A percentile compares a stretch with the other conserved stretches of the same genome.
These are phyloP conservation scores for Osmozyma mogii DNA, from an alignment of 805 yeast genomes.

Conservation along the genomic window DNA sequence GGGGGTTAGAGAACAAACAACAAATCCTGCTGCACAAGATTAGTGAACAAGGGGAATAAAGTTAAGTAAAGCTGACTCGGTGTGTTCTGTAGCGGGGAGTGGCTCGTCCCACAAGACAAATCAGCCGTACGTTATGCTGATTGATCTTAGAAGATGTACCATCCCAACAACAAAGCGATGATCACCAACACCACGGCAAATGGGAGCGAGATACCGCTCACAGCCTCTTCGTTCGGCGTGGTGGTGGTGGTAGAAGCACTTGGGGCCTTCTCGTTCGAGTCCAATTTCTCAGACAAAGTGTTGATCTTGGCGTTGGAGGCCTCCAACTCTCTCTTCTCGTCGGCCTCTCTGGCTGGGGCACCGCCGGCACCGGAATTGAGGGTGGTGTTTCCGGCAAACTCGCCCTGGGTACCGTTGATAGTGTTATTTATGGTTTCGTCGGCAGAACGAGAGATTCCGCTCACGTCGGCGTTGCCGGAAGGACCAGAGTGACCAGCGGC, in stretches of 20 bases:
- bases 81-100: too few species aligned
- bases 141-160: conserved; percentile 51
- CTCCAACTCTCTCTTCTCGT: conserved; percentile 25
- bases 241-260: conserved; percentile 5
- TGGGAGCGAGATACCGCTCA: conserved; percentile 46
- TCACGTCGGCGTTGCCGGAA: conserved; percentile 4
- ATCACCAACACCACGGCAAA: conserved; percentile 41
- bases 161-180: conserved; percentile 55
- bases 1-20: too few species aligned
- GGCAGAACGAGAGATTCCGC: conserved; percentile 4
- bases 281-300: conserved; percentile 37
- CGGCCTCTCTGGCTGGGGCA: conserved; percentile 2
- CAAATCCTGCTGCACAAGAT: too few species aligned
- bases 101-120: too few species aligned
- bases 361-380: neutral
- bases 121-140: neutral
- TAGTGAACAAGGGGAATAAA: too few species aligned
- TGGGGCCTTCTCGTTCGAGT: conserved; percentile 27
- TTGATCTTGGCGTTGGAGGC: conserved; percentile 36
- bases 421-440: neutral
- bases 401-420: neutral
- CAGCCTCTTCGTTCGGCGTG: conserved; percentile 19
- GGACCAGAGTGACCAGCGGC: conserved; percentile 1
- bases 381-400: neutral
- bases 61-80: too few species aligned